Conservation (phyloP, 1,284 basidiomycete genomes). For the Naganishia liquefaciens region DNA sequence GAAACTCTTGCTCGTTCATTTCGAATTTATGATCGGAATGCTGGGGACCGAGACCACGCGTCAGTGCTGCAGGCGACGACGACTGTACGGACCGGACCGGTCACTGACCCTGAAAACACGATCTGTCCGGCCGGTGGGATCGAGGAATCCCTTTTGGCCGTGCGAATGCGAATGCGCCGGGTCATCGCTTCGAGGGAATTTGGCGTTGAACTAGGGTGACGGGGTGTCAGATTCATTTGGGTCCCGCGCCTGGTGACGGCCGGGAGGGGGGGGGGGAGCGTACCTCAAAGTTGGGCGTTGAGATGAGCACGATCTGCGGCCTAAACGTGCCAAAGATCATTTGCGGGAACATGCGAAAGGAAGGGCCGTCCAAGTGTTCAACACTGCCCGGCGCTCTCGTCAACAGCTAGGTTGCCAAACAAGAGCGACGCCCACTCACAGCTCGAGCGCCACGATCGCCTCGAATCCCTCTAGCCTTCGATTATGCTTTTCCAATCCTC, state of each 20-base stretch:
- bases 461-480: conserved; percentile 70
- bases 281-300: conserved; percentile 78
- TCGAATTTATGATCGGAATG: conserved; percentile 89
- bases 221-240: background rate
- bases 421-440: conserved; percentile 60
- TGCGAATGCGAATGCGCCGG: conserved; percentile 39
- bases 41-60: conserved; percentile 35
- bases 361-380: conserved; percentile 75
- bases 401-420: background rate
- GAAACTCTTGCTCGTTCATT: conserved; percentile 81
- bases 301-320: conserved; percentile 75
- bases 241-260: background rate
- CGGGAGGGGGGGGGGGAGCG: conserved; percentile 34
- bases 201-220: conserved; percentile 68
- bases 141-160: conserved; percentile 60
- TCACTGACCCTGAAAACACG: conserved; percentile 57
- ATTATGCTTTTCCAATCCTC: conserved; percentile 75
- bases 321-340: conserved; percentile 79
- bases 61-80: background rate
- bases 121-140: conserved; percentile 71
- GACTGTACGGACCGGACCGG: no score
- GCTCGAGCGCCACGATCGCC: conserved; percentile 82
- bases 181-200: conserved; percentile 65
- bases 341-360: conserved; percentile 76
- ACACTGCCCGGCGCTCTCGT: conserved; percentile 60